phyloP scores from a whole-genome alignment of 2,329 filamentous ascomycete genomes.

The Diaporthe capsici region DNA sequence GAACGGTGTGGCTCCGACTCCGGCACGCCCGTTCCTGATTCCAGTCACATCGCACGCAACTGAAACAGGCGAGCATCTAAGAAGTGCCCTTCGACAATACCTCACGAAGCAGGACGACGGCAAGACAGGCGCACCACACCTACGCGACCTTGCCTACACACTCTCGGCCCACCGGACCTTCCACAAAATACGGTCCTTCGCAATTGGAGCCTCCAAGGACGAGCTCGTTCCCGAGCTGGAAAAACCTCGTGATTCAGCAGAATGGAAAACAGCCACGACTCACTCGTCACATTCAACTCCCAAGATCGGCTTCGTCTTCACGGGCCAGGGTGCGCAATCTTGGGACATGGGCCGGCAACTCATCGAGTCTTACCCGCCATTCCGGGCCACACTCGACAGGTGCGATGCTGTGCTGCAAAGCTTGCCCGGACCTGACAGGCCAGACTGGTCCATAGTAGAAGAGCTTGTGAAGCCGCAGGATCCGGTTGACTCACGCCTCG shows the following conservation, averaged over 20 bases:
- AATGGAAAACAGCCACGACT: slow-evolving; percentile 11
- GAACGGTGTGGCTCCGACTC: neutral
- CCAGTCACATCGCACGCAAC: slow-evolving; percentile 10
- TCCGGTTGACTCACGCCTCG: slow-evolving; percentile 25
- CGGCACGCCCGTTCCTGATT: neutral
- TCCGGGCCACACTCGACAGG: slow-evolving; percentile 5
- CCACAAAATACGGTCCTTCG: slow-evolving; percentile 43
- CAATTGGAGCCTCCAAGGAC: neutral
- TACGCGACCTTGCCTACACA: slow-evolving; percentile 46
- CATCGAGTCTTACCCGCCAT: neutral
- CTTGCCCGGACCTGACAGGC: neutral
- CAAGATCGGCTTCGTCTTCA: slow-evolving; percentile 46
- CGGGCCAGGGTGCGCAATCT: slow-evolving; percentile 53
- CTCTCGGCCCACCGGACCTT: slow-evolving; percentile 40
- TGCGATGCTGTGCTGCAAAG: neutral
- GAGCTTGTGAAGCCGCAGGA: slow-evolving; percentile 21
- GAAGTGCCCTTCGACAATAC: neutral
- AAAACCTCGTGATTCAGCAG: neutral
- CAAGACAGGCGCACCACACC: neutral
- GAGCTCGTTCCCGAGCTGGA: neutral
- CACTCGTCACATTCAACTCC: neutral
- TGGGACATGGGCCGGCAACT: slow-evolving; percentile 48
- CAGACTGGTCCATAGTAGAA: slow-evolving; percentile 27
- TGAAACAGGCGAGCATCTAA: slow-evolving; percentile 8
- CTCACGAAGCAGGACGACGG: neutral